Evolutionary conservation across 768 basidiomycete genomes (phyloP), one percentile per base, ranked within the genome.

Genomic region (Boletus barrowsii): DNA sequence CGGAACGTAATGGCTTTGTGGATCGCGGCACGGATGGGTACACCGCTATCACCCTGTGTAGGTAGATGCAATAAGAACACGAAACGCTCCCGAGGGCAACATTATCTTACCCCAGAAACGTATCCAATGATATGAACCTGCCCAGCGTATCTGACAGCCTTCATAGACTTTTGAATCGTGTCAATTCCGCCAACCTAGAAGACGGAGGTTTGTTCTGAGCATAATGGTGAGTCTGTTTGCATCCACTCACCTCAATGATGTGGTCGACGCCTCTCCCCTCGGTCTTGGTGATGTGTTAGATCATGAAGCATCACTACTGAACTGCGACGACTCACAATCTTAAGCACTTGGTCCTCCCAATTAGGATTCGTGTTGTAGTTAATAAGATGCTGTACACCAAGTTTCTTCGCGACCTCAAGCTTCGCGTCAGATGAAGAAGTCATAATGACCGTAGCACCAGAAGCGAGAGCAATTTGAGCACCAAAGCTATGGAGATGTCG

Each of bases 361-460:
- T 83, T 65, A 3, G 80, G 78, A 2, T 70, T 73, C 56, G 69
- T 79, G 53, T 75, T 80, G 66, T 87, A 88, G 71, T 87, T 86
- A 71, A 88, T 83, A 18, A 79, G 59, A 50, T 83, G 72, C 14
- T 76, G 73, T 13, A 74, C 78, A 20, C 86, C 83, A 18, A 84
- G 75, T 42, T 75, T 75, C 42, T 72, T 68, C 10, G 76, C 83
- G 29, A 78, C 57, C 55, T 78, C 73, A 15, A 86, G 73, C 60
- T 88, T 89, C 44, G 77, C 75, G 59, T 87, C 83, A 0, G 83
- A 83, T 1, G 84, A 86, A 1, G 85, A 87, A 0, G 86, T 88
- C 26, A 77, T 76, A 58, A 89, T 85, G 53, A 86, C 84, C 1
- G 69, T 78, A 3, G 84, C 85, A 35, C 85, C 86, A 9, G 81